Base-by-base conservation (phyloP, 306 rosid species). In the Mimosa pudica region DNA sequence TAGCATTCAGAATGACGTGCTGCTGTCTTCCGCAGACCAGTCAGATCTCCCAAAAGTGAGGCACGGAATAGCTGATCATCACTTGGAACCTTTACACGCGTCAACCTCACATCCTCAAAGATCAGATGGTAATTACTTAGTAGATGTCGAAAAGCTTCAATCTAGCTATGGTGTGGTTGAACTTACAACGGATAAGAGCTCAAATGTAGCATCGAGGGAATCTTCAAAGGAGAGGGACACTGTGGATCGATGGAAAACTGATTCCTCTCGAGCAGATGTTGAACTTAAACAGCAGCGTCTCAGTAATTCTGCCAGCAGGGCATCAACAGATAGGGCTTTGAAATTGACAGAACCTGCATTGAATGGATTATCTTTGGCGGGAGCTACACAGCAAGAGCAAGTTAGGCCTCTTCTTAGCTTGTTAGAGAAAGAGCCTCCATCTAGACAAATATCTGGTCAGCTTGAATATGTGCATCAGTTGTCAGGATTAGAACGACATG, bases 391-490 rank as follows among this genome's bases (percentile, higher is more conserved):
- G 77, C 97, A 90, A 78, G 99, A 96, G 82, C 98, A 90, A 80
- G 98, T 93, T 64, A 88, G 99, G 55, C 99, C 99, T 78, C 98
- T 96, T 88, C 97, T 96, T 75, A 96, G 99, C 88, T 83, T 96
- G 85, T 85, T 96, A 88, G 99, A 96, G 38, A 95, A 95, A 85
- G 99, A 95, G 79, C 98, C 98, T 11, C 98, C 94, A 72, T 96
- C 99, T 57, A 86, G 99, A 75, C 99, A 87, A 79, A 86, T 90
- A 55, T 95, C 99, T 73, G 99, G 97, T 80, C 99, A 93, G 89
- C 98, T 95, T 13, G 99, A 95, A 82, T 93, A 90, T 88, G 92
- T 93, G 55, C 94, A 90, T 83, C 96, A 95, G 82, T 83, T 91
- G 54, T 85, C 99, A 42, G 98, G 96, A 42, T 87, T 93, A 84